phyloP scores from a whole-genome alignment of 805 yeast species.

The Candida andamanensis region DNA sequence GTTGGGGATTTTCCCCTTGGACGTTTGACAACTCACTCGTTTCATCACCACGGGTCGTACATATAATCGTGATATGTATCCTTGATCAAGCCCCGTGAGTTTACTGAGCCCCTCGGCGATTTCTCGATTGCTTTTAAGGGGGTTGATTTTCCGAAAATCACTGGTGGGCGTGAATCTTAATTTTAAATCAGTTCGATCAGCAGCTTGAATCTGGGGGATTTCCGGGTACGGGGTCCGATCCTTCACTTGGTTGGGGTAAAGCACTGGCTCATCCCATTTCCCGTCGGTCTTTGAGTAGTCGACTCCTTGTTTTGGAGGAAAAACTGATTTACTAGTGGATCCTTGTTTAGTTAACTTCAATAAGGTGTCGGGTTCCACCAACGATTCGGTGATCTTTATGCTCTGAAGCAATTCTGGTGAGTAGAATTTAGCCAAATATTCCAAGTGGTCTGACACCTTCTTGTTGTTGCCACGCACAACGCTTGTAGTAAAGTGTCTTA shows the following conservation, averaged over 20 bases:
- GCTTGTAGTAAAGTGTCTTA: too few species aligned
- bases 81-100: slow-evolving; percentile 61
- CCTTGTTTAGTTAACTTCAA: slow-evolving; percentile 31
- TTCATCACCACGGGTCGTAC: slow-evolving; percentile 68
- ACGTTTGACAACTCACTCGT: slow-evolving; percentile 85
- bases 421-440: slow-evolving; percentile 67
- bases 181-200: slow-evolving; percentile 42
- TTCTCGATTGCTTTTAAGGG: slow-evolving; percentile 17
- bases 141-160: slow-evolving; percentile 8
- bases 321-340: slow-evolving; percentile 33
- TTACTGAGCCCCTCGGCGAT: slow-evolving; percentile 52
- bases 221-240: slow-evolving; percentile 52
- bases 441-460: slow-evolving; percentile 51
- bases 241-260: slow-evolving; percentile 46
- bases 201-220: slow-evolving; percentile 50
- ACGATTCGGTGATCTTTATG: slow-evolving; percentile 74
- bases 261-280: slow-evolving; percentile 64
- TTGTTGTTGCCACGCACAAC: too few species aligned
- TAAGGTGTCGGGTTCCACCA: slow-evolving; percentile 63
- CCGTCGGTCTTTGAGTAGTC: slow-evolving; percentile 71
- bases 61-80: slow-evolving; percentile 54
- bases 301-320: slow-evolving; percentile 53
- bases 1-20: slow-evolving; percentile 82
- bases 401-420: slow-evolving; percentile 77
- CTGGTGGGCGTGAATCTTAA: slow-evolving; percentile 28